Percentiles rank a stretch among this genome's conserved stretches.
phyloP scores from a whole-genome alignment of 352 stramenopile genomes.

The Aphanomyces invadans region DNA sequence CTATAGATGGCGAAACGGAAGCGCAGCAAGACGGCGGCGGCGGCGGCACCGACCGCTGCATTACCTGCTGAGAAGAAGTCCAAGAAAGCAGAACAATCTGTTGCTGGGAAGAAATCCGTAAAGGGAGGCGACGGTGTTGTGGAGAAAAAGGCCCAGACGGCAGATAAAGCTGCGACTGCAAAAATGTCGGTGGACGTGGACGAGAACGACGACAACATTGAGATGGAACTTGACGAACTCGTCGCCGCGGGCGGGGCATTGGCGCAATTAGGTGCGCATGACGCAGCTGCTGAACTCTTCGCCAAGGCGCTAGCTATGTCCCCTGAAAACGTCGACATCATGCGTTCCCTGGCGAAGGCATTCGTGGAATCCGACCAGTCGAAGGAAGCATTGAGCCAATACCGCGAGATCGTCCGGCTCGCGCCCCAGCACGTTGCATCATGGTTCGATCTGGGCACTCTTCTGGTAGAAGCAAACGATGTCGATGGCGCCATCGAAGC shows the following conservation, averaged over 20 bases:
- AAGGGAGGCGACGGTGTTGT: not conserved
- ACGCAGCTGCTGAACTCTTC: slow-evolving; percentile 42
- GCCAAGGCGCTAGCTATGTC: slow-evolving; percentile 33
- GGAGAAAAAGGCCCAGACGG: no score
- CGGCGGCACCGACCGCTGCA: not conserved
- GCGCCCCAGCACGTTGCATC: slow-evolving; percentile 38
- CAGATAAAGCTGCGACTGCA: no score
- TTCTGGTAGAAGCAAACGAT: slow-evolving; percentile 26
- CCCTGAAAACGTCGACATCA: slow-evolving; percentile 40
- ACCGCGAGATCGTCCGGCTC: slow-evolving; percentile 33
- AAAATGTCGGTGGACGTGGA: slow-evolving; percentile 23
- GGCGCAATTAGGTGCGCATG: slow-evolving; percentile 45
- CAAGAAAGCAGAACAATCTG: not conserved
- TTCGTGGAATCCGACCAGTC: slow-evolving; percentile 32
- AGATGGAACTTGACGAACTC: slow-evolving; percentile 48
- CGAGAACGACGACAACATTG: slow-evolving; percentile 30
- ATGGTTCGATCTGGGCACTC: slow-evolving; percentile 46
- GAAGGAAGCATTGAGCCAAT: slow-evolving; percentile 34
- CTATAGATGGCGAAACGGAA: slow-evolving; percentile 21
- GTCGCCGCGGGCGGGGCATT: slow-evolving; percentile 57
- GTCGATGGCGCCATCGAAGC: slow-evolving; percentile 32
- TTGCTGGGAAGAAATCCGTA: not conserved
- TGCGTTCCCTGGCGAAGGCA: slow-evolving; percentile 45
- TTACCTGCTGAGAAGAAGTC: not conserved
- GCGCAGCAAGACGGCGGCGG: slow-evolving; percentile 29